A percentile compares a stretch with the other conserved stretches of the same genome.
Evolutionary conservation across 768 basidiomycete genomes (phyloP).

Genomic region (Suillus luteus): DNA sequence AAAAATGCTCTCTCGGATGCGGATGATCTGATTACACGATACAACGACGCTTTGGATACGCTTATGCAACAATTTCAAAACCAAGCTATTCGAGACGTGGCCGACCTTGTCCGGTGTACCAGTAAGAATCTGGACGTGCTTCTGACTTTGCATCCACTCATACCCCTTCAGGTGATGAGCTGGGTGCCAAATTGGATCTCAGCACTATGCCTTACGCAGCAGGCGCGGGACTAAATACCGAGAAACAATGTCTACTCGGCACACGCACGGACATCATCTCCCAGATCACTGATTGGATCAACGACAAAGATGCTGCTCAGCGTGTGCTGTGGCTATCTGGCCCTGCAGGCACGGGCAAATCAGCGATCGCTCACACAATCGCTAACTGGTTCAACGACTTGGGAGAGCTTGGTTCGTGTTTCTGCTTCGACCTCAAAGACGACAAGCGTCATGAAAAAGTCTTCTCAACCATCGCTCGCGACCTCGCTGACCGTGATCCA

Average conservation of each 20-base stretch:
- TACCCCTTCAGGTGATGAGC: not conserved
- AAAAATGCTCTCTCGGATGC: conserved; percentile 1
- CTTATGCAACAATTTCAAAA: conserved; percentile 9
- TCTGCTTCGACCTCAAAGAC: conserved; percentile 18
- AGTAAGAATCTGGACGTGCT: not conserved
- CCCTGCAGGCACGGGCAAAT: conserved; percentile 30
- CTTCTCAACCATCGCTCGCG: conserved; percentile 34
- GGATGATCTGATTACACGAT: not conserved
- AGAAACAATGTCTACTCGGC: conserved; percentile 19
- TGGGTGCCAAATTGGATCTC: not conserved
- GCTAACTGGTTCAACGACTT: conserved; percentile 15
- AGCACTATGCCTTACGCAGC: conserved; percentile 5
- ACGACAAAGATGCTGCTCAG: not conserved
- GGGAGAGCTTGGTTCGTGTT: conserved; percentile 20
- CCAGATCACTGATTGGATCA: conserved; percentile 21
- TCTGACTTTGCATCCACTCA: not conserved
- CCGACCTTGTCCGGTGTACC: not conserved
- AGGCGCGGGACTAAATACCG: conserved; percentile 5
- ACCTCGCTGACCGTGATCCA: conserved; percentile 22
- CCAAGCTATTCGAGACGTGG: not conserved
- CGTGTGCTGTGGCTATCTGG: conserved; percentile 20
- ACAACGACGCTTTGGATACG: not conserved
- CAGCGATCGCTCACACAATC: conserved; percentile 27
- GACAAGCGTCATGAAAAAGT: conserved; percentile 17
- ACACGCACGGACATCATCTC: conserved; percentile 19